phyloP scores from a whole-genome alignment of 75 land plant species.

The Selaginella tamariscina region DNA sequence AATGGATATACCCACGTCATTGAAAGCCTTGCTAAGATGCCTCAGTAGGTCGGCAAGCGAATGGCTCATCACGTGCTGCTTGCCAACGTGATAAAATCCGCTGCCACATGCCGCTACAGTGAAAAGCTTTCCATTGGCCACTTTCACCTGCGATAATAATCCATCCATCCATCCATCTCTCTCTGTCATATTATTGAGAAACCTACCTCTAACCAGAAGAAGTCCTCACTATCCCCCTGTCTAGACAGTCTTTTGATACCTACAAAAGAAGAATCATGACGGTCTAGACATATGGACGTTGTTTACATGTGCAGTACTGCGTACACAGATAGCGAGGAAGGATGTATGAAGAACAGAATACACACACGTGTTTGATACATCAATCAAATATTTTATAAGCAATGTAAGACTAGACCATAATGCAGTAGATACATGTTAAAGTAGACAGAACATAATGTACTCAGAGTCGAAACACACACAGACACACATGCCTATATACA shows the following conservation, averaged over 20 bases:
- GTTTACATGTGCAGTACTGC: no score
- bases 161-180: not conserved
- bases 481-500: no score
- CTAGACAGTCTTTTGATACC: not conserved
- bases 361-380: no score
- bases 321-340: no score
- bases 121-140: not conserved
- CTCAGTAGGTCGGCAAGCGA: not conserved
- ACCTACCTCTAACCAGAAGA: constrained; percentile 6
- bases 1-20: not conserved
- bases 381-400: no score
- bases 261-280: not conserved
- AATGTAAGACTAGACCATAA: no score
- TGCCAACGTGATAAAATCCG: constrained; percentile 3
- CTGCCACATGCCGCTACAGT: not conserved
- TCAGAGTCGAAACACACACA: no score
- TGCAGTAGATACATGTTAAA: no score
- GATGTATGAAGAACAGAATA: no score
- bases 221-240: not conserved
- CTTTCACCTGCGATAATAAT: not conserved
- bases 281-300: not conserved
- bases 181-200: not conserved
- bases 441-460: no score
- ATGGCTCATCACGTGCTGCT: not conserved
- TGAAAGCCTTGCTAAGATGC: constrained; percentile 9